These are phyloP conservation scores for Udeniomyces megalosporus DNA, from an alignment of 768 basidiomycete genomes.

Conservation along the genomic window DNA sequence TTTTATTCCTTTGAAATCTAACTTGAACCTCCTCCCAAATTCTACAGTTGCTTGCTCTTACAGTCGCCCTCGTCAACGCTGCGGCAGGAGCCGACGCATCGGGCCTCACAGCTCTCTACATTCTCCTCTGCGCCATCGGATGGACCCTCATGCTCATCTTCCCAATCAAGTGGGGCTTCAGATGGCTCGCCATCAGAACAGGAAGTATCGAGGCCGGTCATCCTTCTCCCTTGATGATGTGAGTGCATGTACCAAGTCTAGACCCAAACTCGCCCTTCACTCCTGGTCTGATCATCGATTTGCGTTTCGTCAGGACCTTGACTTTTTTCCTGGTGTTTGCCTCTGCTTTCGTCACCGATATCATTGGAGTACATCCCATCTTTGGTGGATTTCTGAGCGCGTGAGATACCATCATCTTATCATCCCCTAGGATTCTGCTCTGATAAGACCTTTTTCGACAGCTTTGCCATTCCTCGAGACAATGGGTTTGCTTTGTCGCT, in stretches of 20 bases:
- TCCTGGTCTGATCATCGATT: not conserved
- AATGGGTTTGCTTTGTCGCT: constrained; percentile 65
- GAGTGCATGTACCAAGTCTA: too few species aligned
- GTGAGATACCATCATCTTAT: not conserved
- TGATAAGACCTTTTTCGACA: constrained; percentile 34
- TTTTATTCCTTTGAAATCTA: too few species aligned
- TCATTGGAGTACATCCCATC: constrained; percentile 40
- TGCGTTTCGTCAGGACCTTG: constrained; percentile 34
- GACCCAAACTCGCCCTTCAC: too few species aligned
- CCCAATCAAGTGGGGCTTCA: constrained; percentile 44
- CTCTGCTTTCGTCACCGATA: constrained; percentile 70
- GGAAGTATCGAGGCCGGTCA: too few species aligned
- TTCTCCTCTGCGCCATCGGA: constrained; percentile 51
- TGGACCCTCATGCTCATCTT: constrained; percentile 52
- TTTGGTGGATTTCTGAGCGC: constrained; percentile 51
- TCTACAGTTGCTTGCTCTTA: constrained; percentile 21
- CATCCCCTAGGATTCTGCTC: not conserved
- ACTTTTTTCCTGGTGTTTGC: constrained; percentile 56
- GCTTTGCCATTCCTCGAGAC: constrained; percentile 45
- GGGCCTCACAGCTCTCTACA: constrained; percentile 57
- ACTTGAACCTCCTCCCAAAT: too few species aligned
- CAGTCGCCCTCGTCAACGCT: constrained; percentile 70
- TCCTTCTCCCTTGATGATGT: too few species aligned
- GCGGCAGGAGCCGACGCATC: constrained; percentile 31
- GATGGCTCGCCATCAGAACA: too few species aligned